Evolutionary conservation across 148 eudicot genomes (phyloP), one percentile per base, ranked within the genome.

Genomic region (Camellia granthamiana): DNA sequence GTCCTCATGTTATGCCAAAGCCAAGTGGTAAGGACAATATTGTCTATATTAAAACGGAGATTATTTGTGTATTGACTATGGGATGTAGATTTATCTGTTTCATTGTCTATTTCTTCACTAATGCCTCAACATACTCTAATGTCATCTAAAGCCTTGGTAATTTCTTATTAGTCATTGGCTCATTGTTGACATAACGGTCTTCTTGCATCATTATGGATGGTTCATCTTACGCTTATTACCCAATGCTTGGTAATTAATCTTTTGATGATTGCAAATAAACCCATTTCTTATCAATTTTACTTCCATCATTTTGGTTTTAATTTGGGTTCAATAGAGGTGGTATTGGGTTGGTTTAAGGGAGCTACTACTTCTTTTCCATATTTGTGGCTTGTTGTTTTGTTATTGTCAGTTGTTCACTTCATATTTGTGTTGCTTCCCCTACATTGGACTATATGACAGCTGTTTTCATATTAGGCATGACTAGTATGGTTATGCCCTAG

Each of bases 1-100:
- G 99, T 80, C 95, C 92, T 41, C 90, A 92, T 86, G 86, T 96
- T 72, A 90, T 96, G 69, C 92, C 98, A 21, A 96, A 96, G 83
- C 99, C 99, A 67, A 86, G 85, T 76, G 99, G 99, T 92, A 88
- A 83, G 77, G n/a, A 56, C 59, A 7, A 62, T 44, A 30, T 61
- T 52, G 11, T 46, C 67, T n/a, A 55, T 66, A 30, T 43, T 38
- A 62, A 30, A 72, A 61, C 19, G 42, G 0, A 51, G 47, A 18
- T 51, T 77, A 8, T n/a, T 61, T 42, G 21, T 74, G 69, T 51
- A n/a, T 69, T 65, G 59, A 8, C 9, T 51, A 54, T n/a, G 2
- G 38, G n/a, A 65, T 5, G 8, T 79, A 70, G 41, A 58, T 56
- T 3, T 68, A n/a, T 16, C 52, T 44, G 58, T 75, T 62, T 21